Evolutionary conservation across 1,284 basidiomycete species (phyloP), one percentile per base, ranked within the genome.

Genomic region (Heterobasidion annosum): DNA sequence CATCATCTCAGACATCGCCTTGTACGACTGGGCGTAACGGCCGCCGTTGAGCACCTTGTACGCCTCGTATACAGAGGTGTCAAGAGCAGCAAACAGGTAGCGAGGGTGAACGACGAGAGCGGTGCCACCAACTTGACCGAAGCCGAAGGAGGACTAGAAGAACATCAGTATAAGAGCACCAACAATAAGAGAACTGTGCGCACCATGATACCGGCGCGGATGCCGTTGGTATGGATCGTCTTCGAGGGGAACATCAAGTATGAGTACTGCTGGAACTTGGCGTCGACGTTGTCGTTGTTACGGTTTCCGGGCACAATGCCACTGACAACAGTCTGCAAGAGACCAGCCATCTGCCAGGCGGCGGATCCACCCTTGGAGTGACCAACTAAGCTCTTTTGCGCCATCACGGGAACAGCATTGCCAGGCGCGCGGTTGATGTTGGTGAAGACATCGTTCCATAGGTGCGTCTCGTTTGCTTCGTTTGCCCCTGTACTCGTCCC

Each of bases 351-450:
- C 73, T 97, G 94, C 97, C 96, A 99, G 5, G 95, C 91, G 56
- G 96, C 96, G 33, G 96, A 92, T 61, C 93, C 95, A 73, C 94
- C 94, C 77, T 98, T 98, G 9, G 94, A 87, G 70, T 98, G 94
- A 61, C 94, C 94, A 50, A 95, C 89, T 50, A 98, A 79, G 70
- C 89, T 93, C 82, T 99, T 99, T 72, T 99, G 96, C 1, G 97
- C 93, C 71, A 98, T 91, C 65, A 98, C 87, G 3, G 97, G 96
- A 52, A 98, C 88, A 18, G 95, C 95, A 68, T 98, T 98, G 55
- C 94, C 94, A 50, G 85, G 82, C 13, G 93, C 92, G 58, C 97
- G 90, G 52, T 85, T 85, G 63, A 98, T 87, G 55, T 84, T 82
- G 43, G 82, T 83, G 72, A 99, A 91, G 67, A 98, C 86, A 61